phyloP scores from a whole-genome alignment of 2,329 filamentous ascomycete species.

The Pseudogymnoascus sp. region DNA sequence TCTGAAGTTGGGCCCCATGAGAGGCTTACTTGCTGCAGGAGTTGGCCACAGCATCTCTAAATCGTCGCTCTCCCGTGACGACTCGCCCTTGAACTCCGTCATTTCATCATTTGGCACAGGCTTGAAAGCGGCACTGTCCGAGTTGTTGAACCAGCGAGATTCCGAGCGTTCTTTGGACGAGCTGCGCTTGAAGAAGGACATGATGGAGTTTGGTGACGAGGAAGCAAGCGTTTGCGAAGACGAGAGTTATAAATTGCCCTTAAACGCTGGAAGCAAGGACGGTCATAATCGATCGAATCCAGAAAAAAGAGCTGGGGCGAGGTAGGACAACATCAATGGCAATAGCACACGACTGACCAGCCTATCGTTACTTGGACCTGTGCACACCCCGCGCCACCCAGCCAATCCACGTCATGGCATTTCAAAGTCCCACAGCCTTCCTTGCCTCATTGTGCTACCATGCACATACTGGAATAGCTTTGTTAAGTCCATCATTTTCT shows the following conservation, averaged over 20 bases:
- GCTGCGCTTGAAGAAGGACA: conserved; percentile 4
- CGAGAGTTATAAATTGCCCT: background rate
- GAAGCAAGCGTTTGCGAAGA: background rate
- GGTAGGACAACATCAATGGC: background rate
- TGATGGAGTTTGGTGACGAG: background rate
- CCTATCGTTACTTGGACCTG: background rate
- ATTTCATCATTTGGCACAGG: background rate
- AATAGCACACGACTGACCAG: background rate
- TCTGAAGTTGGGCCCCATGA: conserved; percentile 10
- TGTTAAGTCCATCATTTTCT: background rate
- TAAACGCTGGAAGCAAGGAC: background rate
- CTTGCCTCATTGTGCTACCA: background rate
- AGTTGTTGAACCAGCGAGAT: background rate
- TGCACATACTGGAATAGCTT: background rate
- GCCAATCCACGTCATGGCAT: background rate
- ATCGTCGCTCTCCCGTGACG: background rate
- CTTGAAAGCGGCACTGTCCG: background rate
- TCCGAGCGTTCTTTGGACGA: background rate
- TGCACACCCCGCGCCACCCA: background rate
- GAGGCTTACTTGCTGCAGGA: background rate
- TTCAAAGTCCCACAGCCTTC: background rate
- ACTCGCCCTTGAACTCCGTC: background rate
- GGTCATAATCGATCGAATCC: background rate
- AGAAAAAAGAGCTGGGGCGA: background rate
- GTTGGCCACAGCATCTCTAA: conserved; percentile 5